A percentile compares a stretch with the other conserved stretches of the same genome.
Conservation (phyloP, 345 rosid species). For the Eucalyptus fibrosa region DNA sequence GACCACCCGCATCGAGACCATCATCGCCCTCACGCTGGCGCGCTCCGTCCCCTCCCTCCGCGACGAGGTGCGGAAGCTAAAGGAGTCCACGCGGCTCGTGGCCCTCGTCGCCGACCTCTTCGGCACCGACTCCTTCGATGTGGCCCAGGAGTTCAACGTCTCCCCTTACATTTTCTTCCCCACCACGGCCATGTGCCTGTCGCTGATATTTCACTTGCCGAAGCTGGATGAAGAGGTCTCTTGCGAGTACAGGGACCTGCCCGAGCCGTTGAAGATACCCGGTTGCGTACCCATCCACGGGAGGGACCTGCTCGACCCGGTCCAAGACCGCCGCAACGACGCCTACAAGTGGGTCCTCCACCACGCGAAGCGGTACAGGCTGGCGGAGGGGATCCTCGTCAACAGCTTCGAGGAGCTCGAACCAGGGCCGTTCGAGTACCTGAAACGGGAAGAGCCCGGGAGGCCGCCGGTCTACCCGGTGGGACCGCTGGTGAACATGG, state of each 20-base stretch:
- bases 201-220: conserved; percentile 34
- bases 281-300: conserved; percentile 52
- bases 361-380: conserved; percentile 31
- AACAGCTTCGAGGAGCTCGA: conserved; percentile 56
- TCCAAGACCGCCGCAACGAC: conserved; percentile 46
- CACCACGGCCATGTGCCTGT: conserved; percentile 33
- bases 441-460: conserved; percentile 29
- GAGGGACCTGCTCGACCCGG: conserved; percentile 38
- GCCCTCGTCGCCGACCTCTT: conserved; percentile 52
- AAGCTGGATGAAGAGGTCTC: conserved; percentile 33
- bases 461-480: conserved; percentile 57
- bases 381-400: conserved; percentile 52
- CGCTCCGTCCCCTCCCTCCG: conserved; percentile 45
- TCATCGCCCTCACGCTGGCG: conserved; percentile 30
- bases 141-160: conserved; percentile 35
- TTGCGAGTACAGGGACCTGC: conserved; percentile 43
- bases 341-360: conserved; percentile 54
- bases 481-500: conserved; percentile 51
- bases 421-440: conserved; percentile 20
- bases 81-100: conserved; percentile 7
- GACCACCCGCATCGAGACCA: conserved; percentile 22
- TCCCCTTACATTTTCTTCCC: conserved; percentile 42
- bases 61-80: conserved; percentile 8
- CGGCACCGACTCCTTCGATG: conserved; percentile 63
- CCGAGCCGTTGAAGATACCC: conserved; percentile 45